These are phyloP conservation scores for Aspergillus sp. DNA, from an alignment of 2,329 filamentous ascomycete species.

Conservation along the genomic window DNA sequence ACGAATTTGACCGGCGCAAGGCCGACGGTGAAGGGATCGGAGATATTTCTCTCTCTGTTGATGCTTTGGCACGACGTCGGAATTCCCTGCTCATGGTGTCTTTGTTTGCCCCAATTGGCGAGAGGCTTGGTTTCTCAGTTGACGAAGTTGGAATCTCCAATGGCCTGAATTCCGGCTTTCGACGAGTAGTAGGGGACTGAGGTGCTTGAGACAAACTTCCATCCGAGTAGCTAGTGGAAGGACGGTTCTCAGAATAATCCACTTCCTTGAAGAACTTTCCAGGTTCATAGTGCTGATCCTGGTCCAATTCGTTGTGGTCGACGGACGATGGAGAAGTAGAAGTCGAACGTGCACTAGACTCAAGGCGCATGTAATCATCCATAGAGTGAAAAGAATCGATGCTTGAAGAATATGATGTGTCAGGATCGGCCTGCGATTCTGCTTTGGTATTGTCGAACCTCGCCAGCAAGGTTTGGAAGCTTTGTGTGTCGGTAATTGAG, in stretches of 20 bases:
- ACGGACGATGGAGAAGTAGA: conserved; percentile 12
- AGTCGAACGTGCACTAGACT: conserved; percentile 15
- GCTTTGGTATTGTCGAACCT: conserved; percentile 29
- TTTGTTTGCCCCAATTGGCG: conserved; percentile 29
- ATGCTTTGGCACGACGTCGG: conserved; percentile 51
- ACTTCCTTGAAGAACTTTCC: not conserved
- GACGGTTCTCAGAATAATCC: not conserved
- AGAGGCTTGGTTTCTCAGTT: conserved; percentile 19
- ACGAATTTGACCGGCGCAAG: conserved; percentile 46
- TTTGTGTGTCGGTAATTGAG: conserved; percentile 24
- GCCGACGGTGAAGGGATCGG: conserved; percentile 63
- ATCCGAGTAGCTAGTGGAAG: not conserved
- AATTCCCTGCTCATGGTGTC: conserved; percentile 29
- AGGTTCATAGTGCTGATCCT: not conserved
- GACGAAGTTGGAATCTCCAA: not conserved
- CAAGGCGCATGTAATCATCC: conserved; percentile 15
- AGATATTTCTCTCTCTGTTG: conserved; percentile 53
- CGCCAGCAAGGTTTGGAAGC: conserved; percentile 31
- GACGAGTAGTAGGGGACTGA: not conserved
- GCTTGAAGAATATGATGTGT: conserved; percentile 29
- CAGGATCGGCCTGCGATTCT: conserved; percentile 20
- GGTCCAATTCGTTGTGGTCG: conserved; percentile 2
- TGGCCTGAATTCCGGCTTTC: not conserved
- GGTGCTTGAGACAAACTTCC: conserved; percentile 1
- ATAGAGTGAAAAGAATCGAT: conserved; percentile 40